These are phyloP conservation scores for Styphnolobium japonicum DNA, from an alignment of 306 rosid species.

Conservation along the genomic window DNA sequence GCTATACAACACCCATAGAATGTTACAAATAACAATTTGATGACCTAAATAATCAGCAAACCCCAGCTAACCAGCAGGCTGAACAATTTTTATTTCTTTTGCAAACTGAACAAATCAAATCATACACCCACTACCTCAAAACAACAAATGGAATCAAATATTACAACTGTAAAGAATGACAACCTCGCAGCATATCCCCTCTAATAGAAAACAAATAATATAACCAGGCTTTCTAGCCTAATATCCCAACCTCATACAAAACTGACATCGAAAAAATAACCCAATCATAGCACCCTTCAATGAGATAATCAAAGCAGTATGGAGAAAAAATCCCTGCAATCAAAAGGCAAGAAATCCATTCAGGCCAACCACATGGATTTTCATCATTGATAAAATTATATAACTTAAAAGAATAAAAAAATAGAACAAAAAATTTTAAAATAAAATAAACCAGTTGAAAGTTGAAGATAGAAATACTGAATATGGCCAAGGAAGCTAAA, in stretches of 20 bases:
- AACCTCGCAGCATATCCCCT: background rate
- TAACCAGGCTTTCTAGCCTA: constrained; percentile 24
- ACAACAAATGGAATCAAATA: constrained; percentile 20
- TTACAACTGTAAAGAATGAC: constrained; percentile 27
- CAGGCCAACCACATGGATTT: constrained; percentile 1
- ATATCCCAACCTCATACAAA: constrained; percentile 18
- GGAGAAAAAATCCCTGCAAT: constrained; percentile 31
- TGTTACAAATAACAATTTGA: constrained; percentile 21
- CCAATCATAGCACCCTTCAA: constrained; percentile 27
- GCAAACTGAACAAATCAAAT: constrained; percentile 25
- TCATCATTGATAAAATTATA: background rate
- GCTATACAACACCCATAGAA: constrained; percentile 8
- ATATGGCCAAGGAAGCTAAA: background rate
- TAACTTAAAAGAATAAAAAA: background rate
- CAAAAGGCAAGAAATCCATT: constrained; percentile 12
- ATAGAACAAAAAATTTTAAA: background rate
- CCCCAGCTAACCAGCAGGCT: constrained; percentile 9
- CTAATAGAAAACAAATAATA: background rate
- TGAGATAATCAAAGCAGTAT: constrained; percentile 16
- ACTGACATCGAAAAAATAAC: constrained; percentile 15
- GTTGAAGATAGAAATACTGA: background rate
- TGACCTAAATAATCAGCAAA: constrained; percentile 18
- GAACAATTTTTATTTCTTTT: constrained; percentile 13
- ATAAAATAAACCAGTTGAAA: background rate
- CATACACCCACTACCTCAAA: constrained; percentile 27